Evolutionary conservation across 441 rosid species (phyloP).

Genomic region (Cnidoscolus chayamansa): DNA sequence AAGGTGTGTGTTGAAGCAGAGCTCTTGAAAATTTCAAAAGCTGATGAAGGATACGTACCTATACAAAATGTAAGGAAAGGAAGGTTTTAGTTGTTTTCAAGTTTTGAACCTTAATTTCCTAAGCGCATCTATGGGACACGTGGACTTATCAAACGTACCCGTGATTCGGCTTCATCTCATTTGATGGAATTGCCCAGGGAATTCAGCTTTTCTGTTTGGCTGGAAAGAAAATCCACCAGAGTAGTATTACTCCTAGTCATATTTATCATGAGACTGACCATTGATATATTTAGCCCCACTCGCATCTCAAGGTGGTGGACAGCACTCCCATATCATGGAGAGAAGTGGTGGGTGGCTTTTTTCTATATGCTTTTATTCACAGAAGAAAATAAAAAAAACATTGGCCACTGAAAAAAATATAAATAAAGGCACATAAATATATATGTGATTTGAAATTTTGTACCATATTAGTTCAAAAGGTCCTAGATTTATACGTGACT

Average conservation of each 20-base stretch:
- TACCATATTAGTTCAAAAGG: neutral
- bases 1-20: too few relatives aligned
- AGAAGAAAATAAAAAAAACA: too few relatives aligned
- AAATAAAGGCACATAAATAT: too few relatives aligned
- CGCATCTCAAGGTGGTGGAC: neutral
- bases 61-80: neutral
- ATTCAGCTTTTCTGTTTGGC: slow-evolving; percentile 23
- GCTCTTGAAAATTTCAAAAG: too few relatives aligned
- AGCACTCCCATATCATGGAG: neutral
- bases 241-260: too few relatives aligned
- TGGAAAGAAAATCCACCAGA: slow-evolving; percentile 9
- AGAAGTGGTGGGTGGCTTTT: neutral
- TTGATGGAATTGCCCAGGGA: slow-evolving; percentile 6
- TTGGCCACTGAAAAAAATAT: too few relatives aligned
- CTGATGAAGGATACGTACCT: neutral
- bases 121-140: neutral
- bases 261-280: too few relatives aligned
- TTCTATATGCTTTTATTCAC: neutral
- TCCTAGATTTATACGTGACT: neutral
- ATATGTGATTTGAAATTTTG: neutral
- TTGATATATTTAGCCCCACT: neutral
- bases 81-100: neutral
- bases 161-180: neutral
- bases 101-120: neutral
- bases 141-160: neutral